phyloP scores from a whole-genome alignment of 1,139 yeast species.

The Candida sp. region DNA sequence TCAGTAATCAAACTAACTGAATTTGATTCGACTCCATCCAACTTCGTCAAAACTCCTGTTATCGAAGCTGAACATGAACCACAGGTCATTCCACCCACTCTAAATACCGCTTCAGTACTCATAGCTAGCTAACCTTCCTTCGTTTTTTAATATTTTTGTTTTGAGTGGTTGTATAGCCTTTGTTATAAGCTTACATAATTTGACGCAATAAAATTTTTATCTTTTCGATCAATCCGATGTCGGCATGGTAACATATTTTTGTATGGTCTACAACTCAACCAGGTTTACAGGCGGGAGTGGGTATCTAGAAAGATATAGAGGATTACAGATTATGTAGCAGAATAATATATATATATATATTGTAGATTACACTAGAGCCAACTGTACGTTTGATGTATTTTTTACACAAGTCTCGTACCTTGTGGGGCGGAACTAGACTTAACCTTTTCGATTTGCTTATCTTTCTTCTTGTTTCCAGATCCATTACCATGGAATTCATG shows the following conservation, averaged over 20 bases:
- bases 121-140: background rate
- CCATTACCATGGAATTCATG: constrained; percentile 79
- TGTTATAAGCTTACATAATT: background rate
- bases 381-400: background rate
- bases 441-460: constrained; percentile 6
- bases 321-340: too few species aligned
- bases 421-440: background rate
- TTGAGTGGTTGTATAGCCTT: background rate
- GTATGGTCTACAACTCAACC: too few species aligned
- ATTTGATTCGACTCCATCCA: constrained; percentile 17
- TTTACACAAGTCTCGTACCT: background rate
- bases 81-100: constrained; percentile 29
- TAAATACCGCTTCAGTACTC: constrained; percentile 1
- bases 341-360: too few species aligned
- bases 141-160: background rate
- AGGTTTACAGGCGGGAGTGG: too few species aligned
- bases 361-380: too few species aligned
- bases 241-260: too few species aligned
- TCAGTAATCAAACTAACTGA: constrained; percentile 31
- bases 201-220: background rate
- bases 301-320: too few species aligned
- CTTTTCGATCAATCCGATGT: constrained; percentile 3
- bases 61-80: constrained; percentile 36
- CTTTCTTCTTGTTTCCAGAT: constrained; percentile 11
- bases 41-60: constrained; percentile 16